Conservation (phyloP, 257 asterid genomes). For the Rubia yunnanensis region DNA sequence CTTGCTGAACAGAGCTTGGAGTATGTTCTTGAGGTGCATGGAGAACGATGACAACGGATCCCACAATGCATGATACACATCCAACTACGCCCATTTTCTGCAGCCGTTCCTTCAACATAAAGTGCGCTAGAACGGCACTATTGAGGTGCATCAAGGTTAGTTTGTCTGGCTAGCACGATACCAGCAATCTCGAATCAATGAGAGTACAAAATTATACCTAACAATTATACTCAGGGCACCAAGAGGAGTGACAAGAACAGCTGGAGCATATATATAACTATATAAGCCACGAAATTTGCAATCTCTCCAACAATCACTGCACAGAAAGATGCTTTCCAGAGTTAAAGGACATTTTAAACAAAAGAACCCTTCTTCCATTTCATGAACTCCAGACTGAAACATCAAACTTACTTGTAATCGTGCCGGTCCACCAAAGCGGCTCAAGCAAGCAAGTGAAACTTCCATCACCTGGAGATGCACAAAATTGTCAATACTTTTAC, state of each 20-base stretch:
- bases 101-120: slow-evolving; percentile 33
- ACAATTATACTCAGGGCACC: slow-evolving; percentile 87
- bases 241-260: slow-evolving; percentile 89
- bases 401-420: slow-evolving; percentile 65
- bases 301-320: slow-evolving; percentile 84
- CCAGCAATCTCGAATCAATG: slow-evolving; percentile 10
- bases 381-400: neutral
- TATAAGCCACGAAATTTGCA: slow-evolving; percentile 77
- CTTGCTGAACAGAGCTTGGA: slow-evolving; percentile 35
- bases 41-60: slow-evolving; percentile 36
- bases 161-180: slow-evolving; percentile 8
- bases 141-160: slow-evolving; percentile 30
- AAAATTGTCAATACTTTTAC: neutral
- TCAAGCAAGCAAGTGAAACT: slow-evolving; percentile 73
- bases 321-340: slow-evolving; percentile 10
- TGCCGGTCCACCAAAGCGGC: slow-evolving; percentile 98
- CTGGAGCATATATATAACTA: slow-evolving; percentile 90
- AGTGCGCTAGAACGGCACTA: slow-evolving; percentile 41
- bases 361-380: neutral
- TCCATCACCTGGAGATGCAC: slow-evolving; percentile 54
- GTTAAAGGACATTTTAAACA: neutral
- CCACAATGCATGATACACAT: slow-evolving; percentile 35
- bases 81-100: slow-evolving; percentile 33
- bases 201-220: slow-evolving; percentile 36
- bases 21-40: slow-evolving; percentile 43